A percentile compares a stretch with the other conserved stretches of the same genome.
Evolutionary conservation across 2,329 filamentous ascomycete species (phyloP).

Genomic region (Alternaria incomplexa): DNA sequence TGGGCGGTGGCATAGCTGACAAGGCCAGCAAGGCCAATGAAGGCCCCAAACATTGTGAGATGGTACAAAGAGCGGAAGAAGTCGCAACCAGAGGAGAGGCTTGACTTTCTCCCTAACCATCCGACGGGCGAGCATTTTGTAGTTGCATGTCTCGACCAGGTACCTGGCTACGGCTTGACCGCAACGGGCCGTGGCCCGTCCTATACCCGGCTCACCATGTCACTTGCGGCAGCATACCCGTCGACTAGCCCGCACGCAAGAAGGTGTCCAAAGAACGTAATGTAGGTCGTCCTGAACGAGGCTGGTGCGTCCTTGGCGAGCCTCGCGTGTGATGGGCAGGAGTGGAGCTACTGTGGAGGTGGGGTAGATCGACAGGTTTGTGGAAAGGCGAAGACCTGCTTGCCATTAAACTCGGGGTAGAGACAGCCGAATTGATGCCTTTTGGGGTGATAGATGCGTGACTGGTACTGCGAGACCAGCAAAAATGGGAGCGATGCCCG

Average conservation of each 20-base stretch:
- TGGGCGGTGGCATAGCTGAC: constrained; percentile 21
- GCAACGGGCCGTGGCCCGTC: neutral
- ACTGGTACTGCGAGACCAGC: neutral
- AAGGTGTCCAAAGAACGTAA: constrained; percentile 15
- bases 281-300: neutral
- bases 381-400: neutral
- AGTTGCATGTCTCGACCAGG: constrained; percentile 5
- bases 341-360: neutral
- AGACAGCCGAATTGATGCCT: neutral
- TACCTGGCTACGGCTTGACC: constrained; percentile 9
- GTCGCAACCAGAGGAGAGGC: constrained; percentile 1
- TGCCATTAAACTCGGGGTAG: neutral
- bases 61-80: constrained; percentile 3
- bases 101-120: neutral
- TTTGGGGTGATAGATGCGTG: neutral
- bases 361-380: neutral
- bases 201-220: constrained; percentile 20
- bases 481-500: neutral
- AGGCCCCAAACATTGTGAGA: constrained; percentile 20
- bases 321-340: neutral
- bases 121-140: constrained; percentile 10
- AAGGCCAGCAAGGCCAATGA: constrained; percentile 23
- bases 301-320: neutral
- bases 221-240: constrained; percentile 19
- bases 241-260: constrained; percentile 17